Evolutionary conservation across 176 grass and related monocot species (phyloP).

Genomic region (Eragrostis nindensis): DNA sequence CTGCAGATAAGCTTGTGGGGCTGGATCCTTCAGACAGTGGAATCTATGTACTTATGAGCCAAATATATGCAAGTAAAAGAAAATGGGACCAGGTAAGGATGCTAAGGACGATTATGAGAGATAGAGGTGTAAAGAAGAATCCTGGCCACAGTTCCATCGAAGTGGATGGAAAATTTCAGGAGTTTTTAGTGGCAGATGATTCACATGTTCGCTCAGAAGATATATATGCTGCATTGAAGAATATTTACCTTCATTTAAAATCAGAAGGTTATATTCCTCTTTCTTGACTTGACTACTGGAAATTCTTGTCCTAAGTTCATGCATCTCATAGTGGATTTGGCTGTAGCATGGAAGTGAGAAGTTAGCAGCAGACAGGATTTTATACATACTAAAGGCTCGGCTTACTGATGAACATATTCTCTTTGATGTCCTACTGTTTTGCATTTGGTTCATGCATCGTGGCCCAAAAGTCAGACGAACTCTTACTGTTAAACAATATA

Average conservation of each 20-base stretch:
- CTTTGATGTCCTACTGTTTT: slow-evolving; percentile 23
- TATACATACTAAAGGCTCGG: slow-evolving; percentile 7
- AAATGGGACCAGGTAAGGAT: slow-evolving; percentile 68
- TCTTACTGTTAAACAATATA: neutral
- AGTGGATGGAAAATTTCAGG: too few relatives aligned
- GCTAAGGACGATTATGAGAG: slow-evolving; percentile 63
- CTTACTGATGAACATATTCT: slow-evolving; percentile 28
- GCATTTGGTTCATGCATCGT: neutral
- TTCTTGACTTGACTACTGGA: slow-evolving; percentile 15
- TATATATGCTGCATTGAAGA: slow-evolving; percentile 55
- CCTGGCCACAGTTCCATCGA: too few relatives aligned
- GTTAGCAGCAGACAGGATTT: slow-evolving; percentile 5
- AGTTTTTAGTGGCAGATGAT: slow-evolving; percentile 36
- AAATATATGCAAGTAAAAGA: slow-evolving; percentile 67
- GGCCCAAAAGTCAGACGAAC: slow-evolving; percentile 10
- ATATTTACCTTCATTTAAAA: slow-evolving; percentile 62
- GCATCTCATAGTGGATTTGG: slow-evolving; percentile 14
- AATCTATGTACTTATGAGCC: slow-evolving; percentile 71
- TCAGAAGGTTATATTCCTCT: slow-evolving; percentile 50
- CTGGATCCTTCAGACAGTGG: slow-evolving; percentile 65
- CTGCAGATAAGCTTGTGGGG: slow-evolving; percentile 53
- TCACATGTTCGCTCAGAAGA: slow-evolving; percentile 56
- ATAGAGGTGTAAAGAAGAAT: slow-evolving; percentile 46
- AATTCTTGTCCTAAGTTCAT: neutral
- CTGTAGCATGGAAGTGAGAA: slow-evolving; percentile 19